Evolutionary conservation across 345 rosid species (phyloP), one percentile per base, ranked within the genome.

Genomic region (Lenwebbia sp.): DNA sequence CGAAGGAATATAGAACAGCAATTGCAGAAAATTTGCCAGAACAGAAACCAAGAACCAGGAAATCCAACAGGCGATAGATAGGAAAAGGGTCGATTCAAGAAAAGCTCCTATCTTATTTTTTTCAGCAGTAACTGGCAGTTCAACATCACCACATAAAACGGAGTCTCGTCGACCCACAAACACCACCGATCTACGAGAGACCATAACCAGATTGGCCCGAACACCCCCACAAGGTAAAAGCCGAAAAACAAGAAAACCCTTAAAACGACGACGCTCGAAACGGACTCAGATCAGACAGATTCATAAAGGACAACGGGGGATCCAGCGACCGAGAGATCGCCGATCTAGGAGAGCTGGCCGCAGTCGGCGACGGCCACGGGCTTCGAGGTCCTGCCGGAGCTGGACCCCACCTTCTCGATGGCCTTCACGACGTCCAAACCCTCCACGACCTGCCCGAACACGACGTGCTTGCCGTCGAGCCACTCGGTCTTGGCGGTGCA

Each of bases 401-500:
- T 49, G 37, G 91, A 89, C 23, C 93, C 91, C 10, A 87, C 91
- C 87, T 86, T 89, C 90, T 90, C 91, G 1, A 88, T 28, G 4
- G 87, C 87, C 86, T 84, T 89, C 84, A 91, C 91, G 13, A 92
- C 89, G 40, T 90, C 90, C 90, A 92, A 25, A 60, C 93, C 92
- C 62, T 88, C 92, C 86, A 88, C 90, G 5, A 90, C 85, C 87
- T 85, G 87, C 5, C 93, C 92, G 53, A 91, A 91, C 86, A 91
- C 93, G 41, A 91, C 93, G 75, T 91, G 93, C 88, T 89, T 90
- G 30, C 89, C 92, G 76, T 91, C 88, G 11, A 91, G 92, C 93
- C 93, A 92, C 82, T 82, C 87, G 14, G 91, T 92, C 88, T 88
- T 88, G 9, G 62, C 90, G 0, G 93, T 92, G 62, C 92, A 89